Conservation (phyloP, 805 yeast species). For the Metschnikowia baotianmanensis region DNA sequence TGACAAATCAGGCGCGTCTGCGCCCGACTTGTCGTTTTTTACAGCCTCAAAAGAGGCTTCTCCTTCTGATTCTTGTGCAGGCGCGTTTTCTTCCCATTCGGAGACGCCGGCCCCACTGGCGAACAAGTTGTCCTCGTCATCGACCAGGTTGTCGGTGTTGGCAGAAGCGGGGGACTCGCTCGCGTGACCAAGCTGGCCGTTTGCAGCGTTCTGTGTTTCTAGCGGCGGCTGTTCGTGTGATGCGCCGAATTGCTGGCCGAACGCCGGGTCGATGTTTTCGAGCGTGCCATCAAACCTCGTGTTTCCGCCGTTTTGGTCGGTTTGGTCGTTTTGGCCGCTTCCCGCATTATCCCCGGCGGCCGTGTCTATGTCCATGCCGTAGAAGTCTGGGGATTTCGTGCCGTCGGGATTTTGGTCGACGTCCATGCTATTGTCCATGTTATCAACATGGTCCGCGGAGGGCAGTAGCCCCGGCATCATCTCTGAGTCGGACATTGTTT, state of each 20-base stretch:
- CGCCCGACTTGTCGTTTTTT: too few species aligned
- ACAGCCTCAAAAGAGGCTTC: too few species aligned
- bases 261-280: neutral
- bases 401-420: slow-evolving; percentile 3
- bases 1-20: too few species aligned
- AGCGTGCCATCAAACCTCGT: neutral
- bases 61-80: neutral
- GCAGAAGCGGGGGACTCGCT: neutral
- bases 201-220: too few species aligned
- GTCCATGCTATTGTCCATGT: slow-evolving; percentile 5
- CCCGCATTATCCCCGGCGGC: neutral
- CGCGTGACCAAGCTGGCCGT: too few species aligned
- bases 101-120: slow-evolving; percentile 3
- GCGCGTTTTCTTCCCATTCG: neutral
- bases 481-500: slow-evolving; percentile 21
- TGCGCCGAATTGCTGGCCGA: neutral
- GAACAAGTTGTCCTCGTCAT: slow-evolving; percentile 5
- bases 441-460: too few species aligned
- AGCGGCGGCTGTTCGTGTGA: neutral
- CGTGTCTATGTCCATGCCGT: slow-evolving; percentile 15
- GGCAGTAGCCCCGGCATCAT: slow-evolving; percentile 18
- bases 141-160: neutral
- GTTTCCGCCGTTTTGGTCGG: neutral
- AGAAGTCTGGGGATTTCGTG: slow-evolving; percentile 9
- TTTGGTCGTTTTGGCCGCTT: too few species aligned